phyloP scores from a whole-genome alignment of 805 yeast genomes.

The Lachancea sp. region DNA sequence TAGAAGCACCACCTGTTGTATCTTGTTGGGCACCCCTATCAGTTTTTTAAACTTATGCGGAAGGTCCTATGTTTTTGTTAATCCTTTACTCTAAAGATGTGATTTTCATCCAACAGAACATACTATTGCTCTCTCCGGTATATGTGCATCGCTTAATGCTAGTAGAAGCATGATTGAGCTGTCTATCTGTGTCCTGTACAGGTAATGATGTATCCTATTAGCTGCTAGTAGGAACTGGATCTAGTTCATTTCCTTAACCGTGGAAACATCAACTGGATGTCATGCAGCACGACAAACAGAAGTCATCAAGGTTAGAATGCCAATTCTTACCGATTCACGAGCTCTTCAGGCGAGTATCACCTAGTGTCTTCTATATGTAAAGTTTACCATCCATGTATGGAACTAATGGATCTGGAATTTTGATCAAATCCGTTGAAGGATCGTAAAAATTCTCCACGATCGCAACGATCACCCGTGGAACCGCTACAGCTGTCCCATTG shows the following conservation, averaged over 20 bases:
- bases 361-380: constrained; percentile 12
- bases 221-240: not conserved
- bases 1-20: constrained; percentile 74
- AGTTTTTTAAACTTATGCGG: constrained; percentile 60
- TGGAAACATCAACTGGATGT: not conserved
- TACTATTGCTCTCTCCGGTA: constrained; percentile 78
- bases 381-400: constrained; percentile 66
- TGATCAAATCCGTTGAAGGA: constrained; percentile 43
- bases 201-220: no score
- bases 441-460: constrained; percentile 82
- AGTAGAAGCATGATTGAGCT: constrained; percentile 50
- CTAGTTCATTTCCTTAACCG: not conserved
- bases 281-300: not conserved
- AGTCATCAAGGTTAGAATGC: not conserved
- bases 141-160: constrained; percentile 84
- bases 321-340: no score
- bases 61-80: constrained; percentile 34
- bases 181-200: not conserved
- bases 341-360: no score
- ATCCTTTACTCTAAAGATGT: not conserved
- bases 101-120: constrained; percentile 19
- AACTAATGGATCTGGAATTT: constrained; percentile 62
- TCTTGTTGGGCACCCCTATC: constrained; percentile 69
- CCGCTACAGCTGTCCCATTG: constrained; percentile 94
- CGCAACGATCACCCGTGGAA: constrained; percentile 86